Evolutionary conservation across 192 early-diverging fungal species (phyloP), one percentile per base, ranked within the genome.

Genomic region (Rhizoclosmatium globosum): DNA sequence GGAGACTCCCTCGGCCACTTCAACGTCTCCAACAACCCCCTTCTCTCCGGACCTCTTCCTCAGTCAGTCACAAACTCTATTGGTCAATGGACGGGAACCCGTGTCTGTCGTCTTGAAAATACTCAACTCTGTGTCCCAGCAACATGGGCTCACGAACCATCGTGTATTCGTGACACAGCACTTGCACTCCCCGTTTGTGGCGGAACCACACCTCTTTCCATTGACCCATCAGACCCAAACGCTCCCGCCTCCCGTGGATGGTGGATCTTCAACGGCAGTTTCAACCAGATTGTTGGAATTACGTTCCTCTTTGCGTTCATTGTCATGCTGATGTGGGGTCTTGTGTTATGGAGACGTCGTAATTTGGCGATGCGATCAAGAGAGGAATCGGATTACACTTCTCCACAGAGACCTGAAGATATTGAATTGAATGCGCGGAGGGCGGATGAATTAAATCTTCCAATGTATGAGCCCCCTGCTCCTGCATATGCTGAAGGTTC

Each of bases 11-110:
- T 76, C 11, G 39, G 42, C 7, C 45, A 41, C 31, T 41, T 60
- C 19, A 62, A 23, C 41, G 74, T 76, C 15, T 47, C 61, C 4
- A 76, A 76, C 48, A 76, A 76, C 46, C 15, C 62, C 3, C 74
- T 42, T 38, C 45, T 76, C 1, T 31, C 62, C 17, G 74, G 74
- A 11, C 39, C 74, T n/a, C 48, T 76, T 15, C 74, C 74, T 2
- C 3, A 61, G 1, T 76, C 74, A n/a, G 31, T 67, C 47, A 23
- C 7, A 42, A 76, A 66, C 64, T 23, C 15, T 11, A 66, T 64
- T 1, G 21, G 21, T 21, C 11, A 71, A 23, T 76, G 74, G 74
- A 66, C 74, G 4, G 41, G 6, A 15, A 59, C 64, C 6, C n/a
- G 48, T 23, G 9, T 4, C n/a, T 76, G 74, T 41, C n/a, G 13